Conservation (phyloP, 306 rosid species). For the Prosopis cineraria region DNA sequence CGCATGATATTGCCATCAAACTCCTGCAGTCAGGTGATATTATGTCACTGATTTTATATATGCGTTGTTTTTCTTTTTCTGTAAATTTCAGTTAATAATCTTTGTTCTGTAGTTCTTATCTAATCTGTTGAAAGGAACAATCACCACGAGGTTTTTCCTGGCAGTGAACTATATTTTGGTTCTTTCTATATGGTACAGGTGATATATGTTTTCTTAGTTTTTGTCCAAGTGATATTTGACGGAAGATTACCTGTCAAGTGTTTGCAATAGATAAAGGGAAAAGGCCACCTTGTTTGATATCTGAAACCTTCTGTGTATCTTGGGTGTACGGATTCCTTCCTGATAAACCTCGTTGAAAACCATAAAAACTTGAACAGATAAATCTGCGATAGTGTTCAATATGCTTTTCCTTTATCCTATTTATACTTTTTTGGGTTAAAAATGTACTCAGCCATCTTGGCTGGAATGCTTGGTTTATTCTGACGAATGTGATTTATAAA, state of each 20-base stretch:
- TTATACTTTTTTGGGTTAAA: background rate
- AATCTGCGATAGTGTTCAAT: background rate
- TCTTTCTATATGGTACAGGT: slow-evolving; percentile 24
- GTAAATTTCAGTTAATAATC: slow-evolving; percentile 43
- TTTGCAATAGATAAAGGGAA: slow-evolving; percentile 26
- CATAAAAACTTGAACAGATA: slow-evolving; percentile 1
- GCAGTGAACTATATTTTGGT: slow-evolving; percentile 22
- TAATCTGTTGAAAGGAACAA: slow-evolving; percentile 23
- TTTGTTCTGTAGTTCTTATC: slow-evolving; percentile 34
- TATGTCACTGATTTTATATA: slow-evolving; percentile 3
- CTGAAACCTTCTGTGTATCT: slow-evolving; percentile 18
- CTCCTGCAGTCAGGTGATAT: slow-evolving; percentile 33
- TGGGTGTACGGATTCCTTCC: background rate
- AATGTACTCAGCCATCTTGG: slow-evolving; percentile 7
- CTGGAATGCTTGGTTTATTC: slow-evolving; percentile 2
- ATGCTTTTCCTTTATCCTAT: background rate
- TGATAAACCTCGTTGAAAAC: slow-evolving; percentile 20
- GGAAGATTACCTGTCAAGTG: slow-evolving; percentile 11
- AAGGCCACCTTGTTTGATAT: slow-evolving; percentile 5
- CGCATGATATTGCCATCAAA: slow-evolving; percentile 43
- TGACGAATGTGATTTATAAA: slow-evolving; percentile 7
- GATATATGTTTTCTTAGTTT: slow-evolving; percentile 6
- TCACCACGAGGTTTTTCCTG: slow-evolving; percentile 16
- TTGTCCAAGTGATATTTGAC: slow-evolving; percentile 27
- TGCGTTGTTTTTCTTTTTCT: slow-evolving; percentile 16